Conservation (phyloP, 495 filamentous ascomycete genomes). For the Talaromyces trachyspermus region DNA sequence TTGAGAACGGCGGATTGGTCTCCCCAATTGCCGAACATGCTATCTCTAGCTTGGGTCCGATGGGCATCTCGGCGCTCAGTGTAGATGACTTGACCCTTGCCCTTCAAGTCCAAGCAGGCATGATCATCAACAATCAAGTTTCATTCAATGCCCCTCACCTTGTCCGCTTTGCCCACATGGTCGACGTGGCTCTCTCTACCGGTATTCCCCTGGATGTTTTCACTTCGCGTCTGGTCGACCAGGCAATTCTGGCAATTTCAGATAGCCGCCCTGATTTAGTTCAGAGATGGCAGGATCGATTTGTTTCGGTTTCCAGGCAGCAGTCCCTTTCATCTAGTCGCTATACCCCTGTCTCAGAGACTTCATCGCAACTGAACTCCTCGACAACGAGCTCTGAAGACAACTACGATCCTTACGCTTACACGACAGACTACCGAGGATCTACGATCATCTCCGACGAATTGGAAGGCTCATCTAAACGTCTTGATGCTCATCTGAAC, state of each 20-base stretch:
- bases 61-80: constrained; percentile 48
- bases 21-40: constrained; percentile 56
- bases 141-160: constrained; percentile 47
- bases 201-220: constrained; percentile 42
- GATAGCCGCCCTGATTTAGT: constrained; percentile 49
- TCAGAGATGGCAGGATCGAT: constrained; percentile 50
- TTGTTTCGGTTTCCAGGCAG: constrained; percentile 28
- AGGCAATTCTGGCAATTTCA: constrained; percentile 46
- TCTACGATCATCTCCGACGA: constrained; percentile 83
- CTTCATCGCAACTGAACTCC: constrained; percentile 29
- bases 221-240: constrained; percentile 48
- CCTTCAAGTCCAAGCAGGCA: constrained; percentile 56
- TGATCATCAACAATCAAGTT: constrained; percentile 40
- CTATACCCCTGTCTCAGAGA: constrained; percentile 33
- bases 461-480: constrained; percentile 65
- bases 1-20: constrained; percentile 58
- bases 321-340: constrained; percentile 24
- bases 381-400: constrained; percentile 54
- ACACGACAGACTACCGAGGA: constrained; percentile 83
- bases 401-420: constrained; percentile 80
- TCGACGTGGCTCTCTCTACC: constrained; percentile 45
- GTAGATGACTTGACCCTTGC: constrained; percentile 52
- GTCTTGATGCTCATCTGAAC: constrained; percentile 60
- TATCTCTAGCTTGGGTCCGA: constrained; percentile 51
- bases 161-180: constrained; percentile 54